Percentiles rank a stretch among this genome's conserved stretches.
phyloP scores from a whole-genome alignment of 2,329 filamentous ascomycete species.

The Xylariaceae sp. region DNA sequence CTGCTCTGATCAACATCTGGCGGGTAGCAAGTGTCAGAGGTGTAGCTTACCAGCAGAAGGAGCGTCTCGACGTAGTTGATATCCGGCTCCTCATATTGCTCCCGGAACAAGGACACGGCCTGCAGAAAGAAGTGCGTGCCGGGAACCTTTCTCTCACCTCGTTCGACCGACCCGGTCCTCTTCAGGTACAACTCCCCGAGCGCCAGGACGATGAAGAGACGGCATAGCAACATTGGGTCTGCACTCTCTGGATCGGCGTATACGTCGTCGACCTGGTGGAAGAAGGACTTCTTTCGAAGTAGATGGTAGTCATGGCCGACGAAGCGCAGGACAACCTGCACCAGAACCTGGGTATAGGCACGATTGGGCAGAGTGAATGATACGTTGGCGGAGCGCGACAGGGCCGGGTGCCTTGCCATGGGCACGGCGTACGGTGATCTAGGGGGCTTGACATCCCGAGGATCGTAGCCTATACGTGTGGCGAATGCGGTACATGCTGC shows the following conservation, averaged over 20 bases:
- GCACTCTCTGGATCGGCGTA: constrained; percentile 18
- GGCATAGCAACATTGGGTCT: constrained; percentile 6
- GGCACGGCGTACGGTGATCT: constrained; percentile 8
- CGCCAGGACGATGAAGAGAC: constrained; percentile 11
- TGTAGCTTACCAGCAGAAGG: constrained; percentile 26
- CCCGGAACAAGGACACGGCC: constrained; percentile 26
- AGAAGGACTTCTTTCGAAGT: constrained; percentile 24
- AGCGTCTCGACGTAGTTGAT: constrained; percentile 30
- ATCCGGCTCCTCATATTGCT: constrained; percentile 28
- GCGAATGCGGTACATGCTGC: constrained; percentile 14
- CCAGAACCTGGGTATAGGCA: constrained; percentile 26
- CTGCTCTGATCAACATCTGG: constrained; percentile 12
- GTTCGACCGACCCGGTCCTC: constrained; percentile 3
- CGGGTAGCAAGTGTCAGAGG: background rate
- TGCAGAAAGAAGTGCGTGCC: constrained; percentile 28
- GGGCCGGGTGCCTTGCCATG: constrained; percentile 9
- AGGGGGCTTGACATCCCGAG: constrained; percentile 1
- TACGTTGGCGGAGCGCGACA: constrained; percentile 6
- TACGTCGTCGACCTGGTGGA: constrained; percentile 23
- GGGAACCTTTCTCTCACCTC: constrained; percentile 23
- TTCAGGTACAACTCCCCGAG: constrained; percentile 13
- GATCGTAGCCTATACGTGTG: constrained; percentile 6
- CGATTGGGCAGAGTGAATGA: constrained; percentile 24
- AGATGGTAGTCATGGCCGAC: constrained; percentile 29
- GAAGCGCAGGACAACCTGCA: constrained; percentile 29